Base-by-base conservation (phyloP, 2,329 filamentous ascomycete genomes). In the Sporothrix phasma region DNA sequence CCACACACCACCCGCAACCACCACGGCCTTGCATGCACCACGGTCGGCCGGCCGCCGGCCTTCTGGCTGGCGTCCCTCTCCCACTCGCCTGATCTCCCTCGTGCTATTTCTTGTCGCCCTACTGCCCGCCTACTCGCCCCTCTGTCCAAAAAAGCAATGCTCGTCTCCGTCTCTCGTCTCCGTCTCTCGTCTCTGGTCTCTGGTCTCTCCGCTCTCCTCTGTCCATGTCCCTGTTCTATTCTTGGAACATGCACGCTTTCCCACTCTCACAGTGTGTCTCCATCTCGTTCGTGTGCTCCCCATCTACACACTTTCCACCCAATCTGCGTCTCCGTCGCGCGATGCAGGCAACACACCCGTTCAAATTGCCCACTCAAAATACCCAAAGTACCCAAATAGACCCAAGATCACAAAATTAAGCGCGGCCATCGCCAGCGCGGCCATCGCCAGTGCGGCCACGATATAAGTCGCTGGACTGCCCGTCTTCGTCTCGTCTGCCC, bases 381-480 rank as follows among this genome's bases (percentile, higher is more conserved):
- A n/a, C n/a, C n/a, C n/a, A n/a, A n/a, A n/a, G n/a, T n/a, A n/a
- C n/a, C n/a, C n/a, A n/a, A n/a, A n/a, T n/a, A n/a, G n/a, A n/a
- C 60, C 34, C 51, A 39, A 39, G 24, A 39, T 39, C 24, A 39
- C 51, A 24, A n/a, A 43, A 61, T 60, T 51, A 54, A 45, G 56
- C 37, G 54, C 70, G 78, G 78, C 70, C 76, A 70, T 73, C 70
- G 73, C 71, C 71, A 72, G 72, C 71, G 75, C 77, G 76, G 78
- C 70, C 76, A 70, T 73, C 70, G 73, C 71, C 71, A 72, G 72
- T 71, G 75, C 77, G 76, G 79, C 63, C 77, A 79, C 74, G 76
- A 82, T 84, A 84, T 84, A 84, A 84, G 81, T 75, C 79, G 79
- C 79, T 78, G 76, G 75, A 75, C 51, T 56, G 11, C 51, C 51